These are phyloP conservation scores for Globisporangium orthogonon DNA, from an alignment of 352 stramenopile genomes.

Conservation along the genomic window DNA sequence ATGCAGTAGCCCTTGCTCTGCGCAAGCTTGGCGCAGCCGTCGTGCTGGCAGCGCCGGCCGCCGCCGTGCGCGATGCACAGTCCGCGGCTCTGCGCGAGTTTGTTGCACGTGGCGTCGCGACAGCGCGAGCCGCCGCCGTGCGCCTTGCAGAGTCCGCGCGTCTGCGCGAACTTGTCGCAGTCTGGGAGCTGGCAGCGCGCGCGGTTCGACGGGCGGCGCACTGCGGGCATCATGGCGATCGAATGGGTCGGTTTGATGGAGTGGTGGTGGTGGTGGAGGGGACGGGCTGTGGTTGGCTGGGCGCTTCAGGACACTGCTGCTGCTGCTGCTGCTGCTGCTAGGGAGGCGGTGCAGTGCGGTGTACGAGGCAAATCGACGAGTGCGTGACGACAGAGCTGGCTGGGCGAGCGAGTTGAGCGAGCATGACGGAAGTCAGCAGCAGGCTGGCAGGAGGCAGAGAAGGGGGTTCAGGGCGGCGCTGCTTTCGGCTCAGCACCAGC, in stretches of 20 bases:
- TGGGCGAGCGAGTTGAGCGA: no score
- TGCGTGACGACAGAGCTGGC: conserved; percentile 14
- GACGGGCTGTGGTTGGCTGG: no score
- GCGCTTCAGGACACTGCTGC: conserved; percentile 11
- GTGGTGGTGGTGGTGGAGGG: not conserved
- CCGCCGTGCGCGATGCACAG: conserved; percentile 83
- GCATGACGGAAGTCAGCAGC: not conserved
- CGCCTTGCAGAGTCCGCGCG: conserved; percentile 70
- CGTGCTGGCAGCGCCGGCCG: conserved; percentile 67
- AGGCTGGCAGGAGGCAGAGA: conserved; percentile 6
- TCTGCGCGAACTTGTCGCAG: conserved; percentile 87
- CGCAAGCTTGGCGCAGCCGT: conserved; percentile 65
- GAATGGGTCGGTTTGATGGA: conserved; percentile 14
- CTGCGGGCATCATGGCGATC: conserved; percentile 20
- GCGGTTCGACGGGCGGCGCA: conserved; percentile 58
- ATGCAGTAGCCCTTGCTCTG: conserved; percentile 83
- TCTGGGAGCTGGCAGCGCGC: conserved; percentile 60
- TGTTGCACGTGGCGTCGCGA: conserved; percentile 75
- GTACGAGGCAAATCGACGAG: conserved; percentile 28
- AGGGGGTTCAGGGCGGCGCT: conserved; percentile 11
- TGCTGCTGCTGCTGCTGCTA: conserved; percentile 7
- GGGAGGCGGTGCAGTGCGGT: conserved; percentile 9
- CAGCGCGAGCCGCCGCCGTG: conserved; percentile 73
- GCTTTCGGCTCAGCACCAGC: conserved; percentile 12
- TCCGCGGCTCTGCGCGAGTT: conserved; percentile 78